These are phyloP conservation scores for Diaporthe sp. DNA, from an alignment of 2,329 filamentous ascomycete species.

Conservation along the genomic window DNA sequence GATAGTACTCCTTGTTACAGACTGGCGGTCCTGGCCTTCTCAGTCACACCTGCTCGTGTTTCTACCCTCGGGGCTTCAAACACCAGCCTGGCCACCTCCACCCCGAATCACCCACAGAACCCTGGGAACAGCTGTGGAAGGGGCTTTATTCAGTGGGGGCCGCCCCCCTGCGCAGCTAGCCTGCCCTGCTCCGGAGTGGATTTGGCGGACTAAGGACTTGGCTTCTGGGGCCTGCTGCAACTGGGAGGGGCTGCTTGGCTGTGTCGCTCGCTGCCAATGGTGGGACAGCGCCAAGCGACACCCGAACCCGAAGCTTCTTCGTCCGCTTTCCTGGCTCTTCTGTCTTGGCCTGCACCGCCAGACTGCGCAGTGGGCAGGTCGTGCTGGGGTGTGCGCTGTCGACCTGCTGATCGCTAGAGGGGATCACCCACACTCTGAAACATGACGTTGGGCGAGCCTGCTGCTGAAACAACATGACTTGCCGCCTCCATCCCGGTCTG, in stretches of 20 bases:
- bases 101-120: conserved; percentile 17
- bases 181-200: neutral
- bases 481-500: conserved; percentile 26
- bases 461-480: conserved; percentile 34
- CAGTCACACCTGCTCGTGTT: conserved; percentile 22
- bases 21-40: conserved; percentile 7
- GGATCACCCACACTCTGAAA: conserved; percentile 31
- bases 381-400: conserved; percentile 23
- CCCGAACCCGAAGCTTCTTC: conserved; percentile 18
- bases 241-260: conserved; percentile 21
- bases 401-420: conserved; percentile 12
- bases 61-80: conserved; percentile 20
- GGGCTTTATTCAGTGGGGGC: conserved; percentile 26
- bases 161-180: neutral
- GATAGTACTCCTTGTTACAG: conserved; percentile 28
- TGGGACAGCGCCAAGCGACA: conserved; percentile 24
- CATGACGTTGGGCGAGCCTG: conserved; percentile 25
- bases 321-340: neutral
- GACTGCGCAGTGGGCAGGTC: conserved; percentile 8
- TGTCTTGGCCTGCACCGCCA: neutral
- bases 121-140: neutral
- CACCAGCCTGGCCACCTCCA: conserved; percentile 26
- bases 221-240: conserved; percentile 30
- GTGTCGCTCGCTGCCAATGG: conserved; percentile 21
- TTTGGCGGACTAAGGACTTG: conserved; percentile 15